phyloP scores from a whole-genome alignment of 352 stramenopile genomes.

The Aphanomyces euteiches region DNA sequence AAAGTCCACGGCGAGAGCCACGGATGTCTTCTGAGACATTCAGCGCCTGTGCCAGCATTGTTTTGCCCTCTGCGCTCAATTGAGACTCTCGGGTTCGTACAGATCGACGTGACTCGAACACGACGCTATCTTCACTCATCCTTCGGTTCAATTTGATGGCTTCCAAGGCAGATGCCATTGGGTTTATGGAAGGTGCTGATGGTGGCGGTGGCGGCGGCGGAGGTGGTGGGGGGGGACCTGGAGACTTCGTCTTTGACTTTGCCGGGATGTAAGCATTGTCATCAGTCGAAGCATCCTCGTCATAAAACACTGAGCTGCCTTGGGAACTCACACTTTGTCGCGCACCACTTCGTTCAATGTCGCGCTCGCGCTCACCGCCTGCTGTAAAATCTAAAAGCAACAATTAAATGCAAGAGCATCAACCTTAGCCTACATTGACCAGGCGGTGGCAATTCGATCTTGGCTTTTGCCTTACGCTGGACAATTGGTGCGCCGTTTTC shows the following conservation, averaged over 20 bases:
- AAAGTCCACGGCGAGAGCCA: conserved; percentile 55
- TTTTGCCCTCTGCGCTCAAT: conserved; percentile 71
- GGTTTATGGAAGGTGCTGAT: background rate
- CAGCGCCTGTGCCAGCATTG: conserved; percentile 68
- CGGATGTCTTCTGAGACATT: conserved; percentile 31
- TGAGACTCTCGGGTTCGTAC: conserved; percentile 54
- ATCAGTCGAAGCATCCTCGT: background rate
- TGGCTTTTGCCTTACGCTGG: conserved; percentile 58
- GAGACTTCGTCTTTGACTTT: conserved; percentile 32
- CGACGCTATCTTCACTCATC: conserved; percentile 1
- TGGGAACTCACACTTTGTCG: conserved; percentile 1
- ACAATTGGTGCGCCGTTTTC: conserved; percentile 56
- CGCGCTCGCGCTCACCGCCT: too few species aligned
- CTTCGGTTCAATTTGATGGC: conserved; percentile 23
- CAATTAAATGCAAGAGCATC: background rate
- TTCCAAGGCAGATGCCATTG: conserved; percentile 21
- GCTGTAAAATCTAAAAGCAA: background rate
- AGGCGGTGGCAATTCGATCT: conserved; percentile 65
- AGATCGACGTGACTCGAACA: background rate
- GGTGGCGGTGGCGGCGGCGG: conserved; percentile 35
- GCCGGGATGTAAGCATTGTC: background rate
- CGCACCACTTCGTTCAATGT: background rate
- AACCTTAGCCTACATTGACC: conserved; percentile 59
- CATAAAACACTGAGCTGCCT: background rate
- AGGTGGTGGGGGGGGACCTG: conserved; percentile 42